Percentiles rank a stretch among this genome's conserved stretches.
Evolutionary conservation across 148 eudicot genomes (phyloP).

Genomic region (Vaccinium vitisidaea): DNA sequence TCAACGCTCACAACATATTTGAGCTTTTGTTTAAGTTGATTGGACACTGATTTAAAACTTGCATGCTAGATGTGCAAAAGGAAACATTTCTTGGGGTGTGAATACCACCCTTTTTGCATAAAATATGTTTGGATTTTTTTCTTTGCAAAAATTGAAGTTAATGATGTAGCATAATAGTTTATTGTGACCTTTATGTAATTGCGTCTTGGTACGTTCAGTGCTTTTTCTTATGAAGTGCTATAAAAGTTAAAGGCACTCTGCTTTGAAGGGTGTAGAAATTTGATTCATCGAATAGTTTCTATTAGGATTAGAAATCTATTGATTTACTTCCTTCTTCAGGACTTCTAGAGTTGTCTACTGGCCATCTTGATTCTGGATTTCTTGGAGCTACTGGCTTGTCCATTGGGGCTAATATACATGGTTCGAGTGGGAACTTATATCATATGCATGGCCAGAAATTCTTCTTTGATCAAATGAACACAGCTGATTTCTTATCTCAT

Average conservation of each 20-base stretch:
- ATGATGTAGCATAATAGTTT: background rate
- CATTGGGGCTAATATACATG: background rate
- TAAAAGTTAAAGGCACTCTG: background rate
- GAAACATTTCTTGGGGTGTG: background rate
- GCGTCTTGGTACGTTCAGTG: background rate
- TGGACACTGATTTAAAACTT: background rate
- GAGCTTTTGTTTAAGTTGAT: background rate
- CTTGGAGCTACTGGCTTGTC: constrained; percentile 10
- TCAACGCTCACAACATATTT: background rate
- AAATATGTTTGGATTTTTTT: background rate
- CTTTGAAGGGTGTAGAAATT: background rate
- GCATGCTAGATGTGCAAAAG: background rate
- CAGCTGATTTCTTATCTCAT: constrained; percentile 16
- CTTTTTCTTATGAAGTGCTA: background rate
- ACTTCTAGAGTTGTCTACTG: constrained; percentile 4
- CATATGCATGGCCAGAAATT: background rate
- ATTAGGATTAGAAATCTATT: background rate
- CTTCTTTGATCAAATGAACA: background rate
- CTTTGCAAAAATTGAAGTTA: background rate
- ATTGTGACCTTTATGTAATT: background rate
- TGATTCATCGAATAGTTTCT: background rate
- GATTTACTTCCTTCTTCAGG: constrained; percentile 10
- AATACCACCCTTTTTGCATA: background rate
- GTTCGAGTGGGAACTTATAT: constrained; percentile 4
- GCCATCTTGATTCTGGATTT: background rate